These are phyloP conservation scores for Solanum hybrid DNA, from an alignment of 305 asterid genomes.

Conservation along the genomic window DNA sequence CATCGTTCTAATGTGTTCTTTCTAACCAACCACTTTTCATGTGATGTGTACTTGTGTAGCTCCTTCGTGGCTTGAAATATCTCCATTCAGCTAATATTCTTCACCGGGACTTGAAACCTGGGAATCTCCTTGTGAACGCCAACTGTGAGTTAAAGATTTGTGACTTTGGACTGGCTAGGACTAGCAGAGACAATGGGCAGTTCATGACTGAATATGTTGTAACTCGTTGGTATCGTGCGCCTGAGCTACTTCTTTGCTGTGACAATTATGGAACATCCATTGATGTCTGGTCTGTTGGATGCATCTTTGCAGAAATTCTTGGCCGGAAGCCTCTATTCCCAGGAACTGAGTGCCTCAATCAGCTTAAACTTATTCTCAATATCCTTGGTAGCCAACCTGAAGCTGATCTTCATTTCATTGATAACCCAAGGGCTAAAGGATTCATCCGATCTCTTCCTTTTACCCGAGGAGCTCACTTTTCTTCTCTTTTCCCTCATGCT, in stretches of 20 bases:
- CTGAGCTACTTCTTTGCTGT: slow-evolving; percentile 89
- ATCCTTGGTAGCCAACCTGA: slow-evolving; percentile 33
- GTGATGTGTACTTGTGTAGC: slow-evolving; percentile 24
- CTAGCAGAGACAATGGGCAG: slow-evolving; percentile 68
- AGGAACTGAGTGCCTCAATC: slow-evolving; percentile 35
- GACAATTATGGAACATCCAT: slow-evolving; percentile 79
- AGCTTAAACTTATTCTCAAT: slow-evolving; percentile 30
- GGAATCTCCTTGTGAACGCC: slow-evolving; percentile 80
- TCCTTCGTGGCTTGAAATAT: slow-evolving; percentile 76
- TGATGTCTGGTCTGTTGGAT: slow-evolving; percentile 91
- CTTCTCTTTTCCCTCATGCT: slow-evolving; percentile 31
- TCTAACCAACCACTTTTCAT: neutral
- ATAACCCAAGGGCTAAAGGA: slow-evolving; percentile 29
- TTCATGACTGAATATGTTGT: slow-evolving; percentile 93
- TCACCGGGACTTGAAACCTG: slow-evolving; percentile 86
- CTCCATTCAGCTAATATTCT: slow-evolving; percentile 88
- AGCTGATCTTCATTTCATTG: slow-evolving; percentile 26
- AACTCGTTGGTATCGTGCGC: slow-evolving; percentile 88
- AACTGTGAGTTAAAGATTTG: slow-evolving; percentile 87
- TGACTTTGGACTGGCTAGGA: slow-evolving; percentile 91
- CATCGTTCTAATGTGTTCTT: neutral
- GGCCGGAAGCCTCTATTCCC: slow-evolving; percentile 57
- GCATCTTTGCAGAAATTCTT: slow-evolving; percentile 77
- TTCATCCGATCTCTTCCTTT: slow-evolving; percentile 28
- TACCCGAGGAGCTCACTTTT: slow-evolving; percentile 25